Conservation (phyloP, 768 basidiomycete species). For the Amyloporia xantha region DNA sequence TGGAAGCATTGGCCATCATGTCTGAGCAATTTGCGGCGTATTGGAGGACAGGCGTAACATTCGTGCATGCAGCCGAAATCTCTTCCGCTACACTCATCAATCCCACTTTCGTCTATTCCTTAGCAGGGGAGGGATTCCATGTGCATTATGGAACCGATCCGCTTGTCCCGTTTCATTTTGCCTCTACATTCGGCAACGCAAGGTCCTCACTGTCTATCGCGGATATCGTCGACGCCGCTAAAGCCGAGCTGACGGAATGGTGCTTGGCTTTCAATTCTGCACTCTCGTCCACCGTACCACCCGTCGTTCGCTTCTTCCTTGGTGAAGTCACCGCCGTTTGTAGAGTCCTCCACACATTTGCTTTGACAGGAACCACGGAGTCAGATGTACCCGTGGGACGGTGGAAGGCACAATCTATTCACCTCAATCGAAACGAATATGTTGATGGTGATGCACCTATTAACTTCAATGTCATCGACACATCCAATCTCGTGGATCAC, state of each 20-base stretch:
- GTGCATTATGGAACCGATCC: constrained; percentile 43
- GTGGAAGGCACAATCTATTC: constrained; percentile 30
- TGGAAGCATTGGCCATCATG: constrained; percentile 1
- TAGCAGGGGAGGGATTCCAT: constrained; percentile 30
- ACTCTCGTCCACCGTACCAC: constrained; percentile 11
- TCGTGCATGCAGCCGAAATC: constrained; percentile 12
- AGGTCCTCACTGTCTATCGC: constrained; percentile 8
- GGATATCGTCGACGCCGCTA: constrained; percentile 25
- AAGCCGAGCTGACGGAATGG: constrained; percentile 33
- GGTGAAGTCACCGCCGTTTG: constrained; percentile 18
- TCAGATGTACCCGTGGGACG: constrained; percentile 23
- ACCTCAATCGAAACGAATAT: constrained; percentile 30
- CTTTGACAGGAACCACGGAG: neutral
- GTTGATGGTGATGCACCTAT: constrained; percentile 23
- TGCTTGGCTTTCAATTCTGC: constrained; percentile 21
- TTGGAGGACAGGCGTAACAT: constrained; percentile 38
- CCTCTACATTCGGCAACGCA: constrained; percentile 20
- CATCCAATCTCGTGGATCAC: constrained; percentile 44
- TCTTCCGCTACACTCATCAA: constrained; percentile 30
- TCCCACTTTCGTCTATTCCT: constrained; percentile 40
- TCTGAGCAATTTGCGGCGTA: constrained; percentile 25
- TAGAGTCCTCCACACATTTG: constrained; percentile 33
- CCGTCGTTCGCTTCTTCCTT: constrained; percentile 23
- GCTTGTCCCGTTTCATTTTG: constrained; percentile 35
- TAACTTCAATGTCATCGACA: constrained; percentile 41